phyloP scores from a whole-genome alignment of 2,329 filamentous ascomycete species.

The Paracoccidioides brasiliensis region DNA sequence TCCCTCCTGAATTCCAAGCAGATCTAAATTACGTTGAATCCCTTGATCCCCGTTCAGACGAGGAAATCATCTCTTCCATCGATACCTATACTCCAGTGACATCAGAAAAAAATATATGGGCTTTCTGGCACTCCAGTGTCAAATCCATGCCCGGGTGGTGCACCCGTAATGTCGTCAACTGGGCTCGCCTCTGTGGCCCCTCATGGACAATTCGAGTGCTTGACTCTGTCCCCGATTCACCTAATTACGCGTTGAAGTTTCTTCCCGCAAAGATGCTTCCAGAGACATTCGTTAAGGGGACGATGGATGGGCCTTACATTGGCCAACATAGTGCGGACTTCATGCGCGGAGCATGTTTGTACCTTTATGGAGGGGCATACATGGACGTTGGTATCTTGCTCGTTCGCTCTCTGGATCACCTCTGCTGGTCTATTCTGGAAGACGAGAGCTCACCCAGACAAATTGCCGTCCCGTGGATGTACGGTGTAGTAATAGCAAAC shows the following conservation, averaged over 20 bases:
- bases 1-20: neutral
- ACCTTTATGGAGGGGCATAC: slow-evolving; percentile 32
- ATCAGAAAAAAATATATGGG: slow-evolving; percentile 27
- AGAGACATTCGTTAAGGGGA: neutral
- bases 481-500: slow-evolving; percentile 18
- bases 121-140: slow-evolving; percentile 31
- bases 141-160: neutral
- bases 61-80: neutral
- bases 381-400: slow-evolving; percentile 34
- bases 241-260: neutral
- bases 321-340: slow-evolving; percentile 7
- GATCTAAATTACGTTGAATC: neutral
- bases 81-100: neutral
- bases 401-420: slow-evolving; percentile 29
- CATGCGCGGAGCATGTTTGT: slow-evolving; percentile 21
- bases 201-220: neutral
- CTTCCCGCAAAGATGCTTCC: neutral
- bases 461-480: slow-evolving; percentile 14
- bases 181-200: neutral
- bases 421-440: slow-evolving; percentile 18
- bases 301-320: neutral
- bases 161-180: neutral
- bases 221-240: neutral
- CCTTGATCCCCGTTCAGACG: neutral
- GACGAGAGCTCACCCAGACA: neutral